Base-by-base conservation (phyloP, 345 rosid species). In the Eucalyptus curtisii region DNA sequence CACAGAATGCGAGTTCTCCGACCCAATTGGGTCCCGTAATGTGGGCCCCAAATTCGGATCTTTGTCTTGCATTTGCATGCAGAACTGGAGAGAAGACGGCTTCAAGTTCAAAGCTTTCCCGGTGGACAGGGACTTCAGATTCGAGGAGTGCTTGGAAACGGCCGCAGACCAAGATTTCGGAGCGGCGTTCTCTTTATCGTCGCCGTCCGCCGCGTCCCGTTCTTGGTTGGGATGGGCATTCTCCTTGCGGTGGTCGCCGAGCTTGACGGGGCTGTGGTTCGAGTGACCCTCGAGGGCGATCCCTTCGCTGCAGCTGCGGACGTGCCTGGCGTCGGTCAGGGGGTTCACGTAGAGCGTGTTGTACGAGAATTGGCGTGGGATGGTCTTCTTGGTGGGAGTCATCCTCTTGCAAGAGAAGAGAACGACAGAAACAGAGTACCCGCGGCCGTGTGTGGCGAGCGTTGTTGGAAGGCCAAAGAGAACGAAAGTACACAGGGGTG, bases 31-130 rank as follows among this genome's bases (percentile, higher is more conserved):
- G 55, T 96, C 96, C 97, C 96, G 93, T 10, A 91, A 64, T 85
- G 91, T 93, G 87, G 93, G 86, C 90, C 95, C 95, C 79, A 95
- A 90, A 89, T 66, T 91, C 90, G 91, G 92, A 27, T 95, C 96
- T 9, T 93, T 94, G 66, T 96, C 98, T 90, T 91, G 93, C 95
- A 92, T 93, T 89, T 95, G 95, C 99, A 97, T 95, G 90, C 98
- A 95, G 49, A 89, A 91, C 95, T 96, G 95, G 84, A 96, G 93
- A 27, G 99, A 97, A 8, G 97, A 90, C 57, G 95, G 96, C 93
- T 95, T 97, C 91, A 96, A 76, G 87, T 95, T 97, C 91, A 96
- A 55, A 86, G 90, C 95, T 16, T 92, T 92, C 10, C 92, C 95
- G 0, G 95, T 93, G 3, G 98, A 95, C 71, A 94, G 87, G 87